Conservation (phyloP, 495 filamentous ascomycete species). For the Hypoxylon subgilvum region DNA sequence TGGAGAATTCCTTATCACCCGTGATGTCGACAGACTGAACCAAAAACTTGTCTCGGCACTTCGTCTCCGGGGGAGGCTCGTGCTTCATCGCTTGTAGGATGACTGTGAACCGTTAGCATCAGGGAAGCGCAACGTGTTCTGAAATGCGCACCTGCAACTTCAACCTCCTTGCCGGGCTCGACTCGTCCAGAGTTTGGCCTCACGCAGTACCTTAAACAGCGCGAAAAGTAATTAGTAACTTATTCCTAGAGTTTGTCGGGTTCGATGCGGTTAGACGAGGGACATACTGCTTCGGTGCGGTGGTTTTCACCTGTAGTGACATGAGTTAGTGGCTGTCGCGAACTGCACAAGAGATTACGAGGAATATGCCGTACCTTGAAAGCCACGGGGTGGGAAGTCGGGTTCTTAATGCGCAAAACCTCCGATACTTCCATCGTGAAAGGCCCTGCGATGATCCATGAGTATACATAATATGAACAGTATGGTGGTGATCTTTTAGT, state of each 20-base stretch:
- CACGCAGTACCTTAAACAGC: slow-evolving; percentile 87
- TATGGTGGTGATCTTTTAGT: background rate
- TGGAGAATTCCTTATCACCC: slow-evolving; percentile 79
- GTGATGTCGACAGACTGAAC: slow-evolving; percentile 91
- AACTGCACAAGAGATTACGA: background rate
- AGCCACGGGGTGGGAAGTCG: slow-evolving; percentile 77
- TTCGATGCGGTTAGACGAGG: slow-evolving; percentile 10
- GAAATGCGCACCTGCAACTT: slow-evolving; percentile 79
- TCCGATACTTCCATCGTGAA: slow-evolving; percentile 92
- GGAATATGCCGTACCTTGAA: slow-evolving; percentile 78
- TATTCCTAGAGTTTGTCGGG: slow-evolving; percentile 26
- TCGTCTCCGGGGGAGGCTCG: slow-evolving; percentile 81
- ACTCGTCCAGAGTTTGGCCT: slow-evolving; percentile 96
- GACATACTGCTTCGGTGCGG: slow-evolving; percentile 95
- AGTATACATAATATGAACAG: slow-evolving; percentile 10
- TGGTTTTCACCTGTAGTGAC: slow-evolving; percentile 86
- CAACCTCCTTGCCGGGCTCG: slow-evolving; percentile 82
- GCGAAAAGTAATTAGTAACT: slow-evolving; percentile 9
- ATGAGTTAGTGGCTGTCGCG: slow-evolving; percentile 16
- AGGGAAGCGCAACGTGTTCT: slow-evolving; percentile 15
- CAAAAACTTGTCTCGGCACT: slow-evolving; percentile 97
- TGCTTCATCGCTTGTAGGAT: slow-evolving; percentile 97
- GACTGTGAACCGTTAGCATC: slow-evolving; percentile 59
- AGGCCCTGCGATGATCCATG: slow-evolving; percentile 67
- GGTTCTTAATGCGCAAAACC: slow-evolving; percentile 79